These are phyloP conservation scores for Fusarium musae DNA, from an alignment of 2,329 filamentous ascomycete genomes.

Conservation along the genomic window DNA sequence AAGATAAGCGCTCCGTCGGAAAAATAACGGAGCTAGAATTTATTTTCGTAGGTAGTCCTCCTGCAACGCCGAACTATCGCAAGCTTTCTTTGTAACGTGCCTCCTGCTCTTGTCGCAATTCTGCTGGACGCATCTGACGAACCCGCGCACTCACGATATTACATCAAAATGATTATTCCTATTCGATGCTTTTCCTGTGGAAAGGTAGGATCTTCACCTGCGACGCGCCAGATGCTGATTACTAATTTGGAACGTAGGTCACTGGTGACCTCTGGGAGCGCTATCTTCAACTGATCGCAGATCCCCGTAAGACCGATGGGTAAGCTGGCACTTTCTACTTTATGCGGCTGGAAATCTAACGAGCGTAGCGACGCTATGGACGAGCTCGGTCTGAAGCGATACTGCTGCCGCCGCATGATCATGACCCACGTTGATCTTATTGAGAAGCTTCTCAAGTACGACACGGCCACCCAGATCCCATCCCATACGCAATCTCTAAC, in stretches of 20 bases:
- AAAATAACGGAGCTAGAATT: conserved; percentile 48
- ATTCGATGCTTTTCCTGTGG: conserved; percentile 99
- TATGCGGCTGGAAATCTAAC: conserved; percentile 40
- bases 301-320: conserved; percentile 76
- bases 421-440: conserved; percentile 99
- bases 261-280: conserved; percentile 97
- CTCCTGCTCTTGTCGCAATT: conserved; percentile 39
- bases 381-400: conserved; percentile 89
- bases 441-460: conserved; percentile 95
- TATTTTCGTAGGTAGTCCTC: conserved; percentile 35
- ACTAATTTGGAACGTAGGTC: conserved; percentile 69
- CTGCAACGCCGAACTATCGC: conserved; percentile 28
- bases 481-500: conserved; percentile 16
- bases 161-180: conserved; percentile 90
- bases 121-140: conserved; percentile 16
- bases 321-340: conserved; percentile 54
- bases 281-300: conserved; percentile 88
- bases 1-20: conserved; percentile 52
- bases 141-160: conserved; percentile 25
- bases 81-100: conserved; percentile 33
- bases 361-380: conserved; percentile 88
- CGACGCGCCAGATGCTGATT: conserved; percentile 17
- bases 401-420: conserved; percentile 99
- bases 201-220: conserved; percentile 73
- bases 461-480: not conserved